Base-by-base conservation (phyloP, 345 rosid species). In the Gossypium mustelinum region DNA sequence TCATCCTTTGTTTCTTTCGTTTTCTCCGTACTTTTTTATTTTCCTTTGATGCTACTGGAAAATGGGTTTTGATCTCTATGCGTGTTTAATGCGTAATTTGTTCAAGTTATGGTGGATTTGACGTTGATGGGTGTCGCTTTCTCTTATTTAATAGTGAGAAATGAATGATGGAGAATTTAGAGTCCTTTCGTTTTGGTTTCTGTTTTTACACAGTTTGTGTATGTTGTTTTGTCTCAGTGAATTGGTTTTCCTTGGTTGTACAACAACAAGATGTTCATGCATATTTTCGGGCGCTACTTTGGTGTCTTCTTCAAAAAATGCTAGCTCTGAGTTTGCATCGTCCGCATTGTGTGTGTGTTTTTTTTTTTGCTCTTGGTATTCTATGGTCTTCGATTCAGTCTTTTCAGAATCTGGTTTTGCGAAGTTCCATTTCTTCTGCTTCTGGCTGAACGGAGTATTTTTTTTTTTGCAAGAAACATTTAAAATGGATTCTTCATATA, bases 181-280 rank as follows among this genome's bases (percentile, higher is more conserved):
- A 70, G 68, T 48, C 75, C 59, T 75, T 62, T 51, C 25, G 25
- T 69, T 61, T 68, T 79, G 72, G 73, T 54, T 77, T 63, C 60
- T 44, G 7, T 56, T 13, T 61, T 59, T 55, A 73, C 75, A 75
- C 81, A 75, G 73, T 81, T 79, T 58, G 83, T 87, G 91, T 85
- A 78, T 84, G 86, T 71, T 82, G 79, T 83, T 74, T 81, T 83
- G 89, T 81, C 87, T 77, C 85, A 75, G 22, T 75, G 82, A 81
- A 57, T 16, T 68, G 47, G 82, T 25, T 78, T 71, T 79, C 57
- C 73, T 73, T 75, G 70, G 65, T 68, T 68, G 57, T 73, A 50
- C 18, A 12, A 18, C 76, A 52, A 52, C 55, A 13, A 54, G 72
- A 50, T 80, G 73, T 75, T 51, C 43, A 2, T 62, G 11, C 65